Evolutionary conservation across 2,329 filamentous ascomycete genomes (phyloP).

Genomic region (Endoconidiophora polonica): DNA sequence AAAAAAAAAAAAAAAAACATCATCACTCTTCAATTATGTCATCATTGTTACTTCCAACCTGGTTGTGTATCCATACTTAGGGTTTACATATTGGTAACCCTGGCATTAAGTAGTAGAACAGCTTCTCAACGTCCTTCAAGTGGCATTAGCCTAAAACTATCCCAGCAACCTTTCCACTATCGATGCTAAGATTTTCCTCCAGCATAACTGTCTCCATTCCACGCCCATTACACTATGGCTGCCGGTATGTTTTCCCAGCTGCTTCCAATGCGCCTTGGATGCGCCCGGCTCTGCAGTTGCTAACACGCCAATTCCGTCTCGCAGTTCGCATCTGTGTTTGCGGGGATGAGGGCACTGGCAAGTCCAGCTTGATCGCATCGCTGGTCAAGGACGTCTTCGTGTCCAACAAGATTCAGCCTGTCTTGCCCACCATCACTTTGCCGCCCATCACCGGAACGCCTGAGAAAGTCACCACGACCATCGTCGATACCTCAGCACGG

Average conservation of each 20-base stretch:
- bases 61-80: too few species aligned
- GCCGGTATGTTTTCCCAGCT: constrained; percentile 16
- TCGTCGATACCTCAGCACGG: constrained; percentile 91
- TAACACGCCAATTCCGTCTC: constrained; percentile 11
- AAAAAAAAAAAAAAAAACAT: too few species aligned
- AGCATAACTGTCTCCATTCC: neutral
- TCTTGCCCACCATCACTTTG: constrained; percentile 88
- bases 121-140: neutral
- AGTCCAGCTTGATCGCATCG: constrained; percentile 83
- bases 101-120: too few species aligned
- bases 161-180: neutral
- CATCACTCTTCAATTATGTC: too few species aligned
- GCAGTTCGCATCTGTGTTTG: constrained; percentile 84
- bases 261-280: neutral
- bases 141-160: neutral
- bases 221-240: constrained; percentile 15
- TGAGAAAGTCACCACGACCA: constrained; percentile 91
- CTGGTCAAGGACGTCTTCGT: constrained; percentile 97
- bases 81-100: too few species aligned
- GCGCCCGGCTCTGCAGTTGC: neutral
- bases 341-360: constrained; percentile 90
- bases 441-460: constrained; percentile 84
- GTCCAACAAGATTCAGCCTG: constrained; percentile 82
- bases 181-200: neutral
- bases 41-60: too few species aligned